Percentiles rank a stretch among this genome's conserved stretches.
These are phyloP conservation scores for Bromus sterilis DNA, from an alignment of 176 grass and related monocot genomes.

Conservation along the genomic window DNA sequence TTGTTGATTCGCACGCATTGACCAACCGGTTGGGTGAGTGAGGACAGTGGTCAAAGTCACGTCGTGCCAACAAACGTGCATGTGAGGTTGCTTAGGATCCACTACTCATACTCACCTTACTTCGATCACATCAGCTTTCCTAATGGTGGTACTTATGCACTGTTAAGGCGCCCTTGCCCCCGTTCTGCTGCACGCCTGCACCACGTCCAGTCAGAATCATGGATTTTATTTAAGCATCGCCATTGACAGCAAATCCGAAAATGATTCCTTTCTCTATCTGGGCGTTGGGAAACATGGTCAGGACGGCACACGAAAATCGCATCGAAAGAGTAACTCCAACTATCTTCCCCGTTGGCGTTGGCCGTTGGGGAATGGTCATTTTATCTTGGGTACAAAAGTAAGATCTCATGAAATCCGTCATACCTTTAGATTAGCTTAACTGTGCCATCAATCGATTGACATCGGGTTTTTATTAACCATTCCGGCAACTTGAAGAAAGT, in stretches of 20 bases:
- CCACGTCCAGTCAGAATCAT: neutral
- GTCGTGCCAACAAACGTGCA: neutral
- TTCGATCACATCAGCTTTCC: neutral
- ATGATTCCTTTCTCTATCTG: constrained; percentile 14
- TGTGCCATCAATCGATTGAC: constrained; percentile 27
- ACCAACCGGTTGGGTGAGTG: constrained; percentile 13
- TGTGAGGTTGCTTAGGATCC: constrained; percentile 7
- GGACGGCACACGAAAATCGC: neutral
- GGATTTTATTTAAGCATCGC: neutral
- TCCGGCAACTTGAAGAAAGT: neutral
- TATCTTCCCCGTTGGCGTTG: too few species aligned
- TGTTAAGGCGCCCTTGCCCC: neutral
- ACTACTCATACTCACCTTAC: neutral
- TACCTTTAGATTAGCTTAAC: neutral
- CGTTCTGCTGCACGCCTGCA: neutral
- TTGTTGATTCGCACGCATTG: neutral
- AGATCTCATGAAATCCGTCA: constrained; percentile 3
- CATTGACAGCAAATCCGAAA: neutral
- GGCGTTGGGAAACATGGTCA: constrained; percentile 13
- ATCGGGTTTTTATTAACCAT: constrained; percentile 24
- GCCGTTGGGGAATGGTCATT: constrained; percentile 17
- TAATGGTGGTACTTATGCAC: neutral
- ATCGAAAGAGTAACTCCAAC: neutral
- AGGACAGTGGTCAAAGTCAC: constrained; percentile 2
- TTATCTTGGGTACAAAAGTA: neutral